These are phyloP conservation scores for Drosera spatulata DNA, from an alignment of 179 eudicot genomes.

Conservation along the genomic window DNA sequence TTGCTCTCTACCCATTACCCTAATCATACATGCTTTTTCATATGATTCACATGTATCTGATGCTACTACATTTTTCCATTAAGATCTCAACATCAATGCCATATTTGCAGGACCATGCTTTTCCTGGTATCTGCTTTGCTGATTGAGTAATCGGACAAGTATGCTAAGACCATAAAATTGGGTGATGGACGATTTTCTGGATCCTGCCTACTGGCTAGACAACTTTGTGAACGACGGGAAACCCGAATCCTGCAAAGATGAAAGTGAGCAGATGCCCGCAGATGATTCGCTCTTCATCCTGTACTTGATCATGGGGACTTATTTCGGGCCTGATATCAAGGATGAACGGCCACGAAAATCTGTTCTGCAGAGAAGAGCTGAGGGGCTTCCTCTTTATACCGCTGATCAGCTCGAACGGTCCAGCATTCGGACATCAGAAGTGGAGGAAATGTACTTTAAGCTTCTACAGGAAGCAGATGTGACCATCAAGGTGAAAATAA, in stretches of 20 bases:
- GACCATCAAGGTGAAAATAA: constrained; percentile 34
- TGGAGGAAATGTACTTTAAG: constrained; percentile 59
- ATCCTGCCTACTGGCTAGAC: no score
- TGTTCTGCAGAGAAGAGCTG: constrained; percentile 48
- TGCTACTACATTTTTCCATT: no score
- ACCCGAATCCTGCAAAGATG: constrained; percentile 4
- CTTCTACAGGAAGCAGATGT: constrained; percentile 57
- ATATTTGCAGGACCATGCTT: no score
- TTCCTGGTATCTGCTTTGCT: no score
- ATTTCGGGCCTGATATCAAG: constrained; percentile 69
- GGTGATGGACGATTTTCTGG: no score
- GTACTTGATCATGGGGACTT: constrained; percentile 64
- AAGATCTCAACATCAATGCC: no score
- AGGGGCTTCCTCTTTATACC: constrained; percentile 49
- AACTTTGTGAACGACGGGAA: not conserved
- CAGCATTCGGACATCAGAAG: constrained; percentile 35
- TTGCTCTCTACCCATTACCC: no score
- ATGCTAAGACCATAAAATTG: no score
- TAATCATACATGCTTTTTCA: no score
- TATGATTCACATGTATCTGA: no score
- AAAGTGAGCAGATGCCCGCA: constrained; percentile 15
- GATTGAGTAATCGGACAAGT: no score
- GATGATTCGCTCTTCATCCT: constrained; percentile 67
- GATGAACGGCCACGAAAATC: constrained; percentile 42
- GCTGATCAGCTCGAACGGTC: constrained; percentile 40